These are phyloP conservation scores for Isochrysis galbana DNA, from an alignment of 78 protist species.

Conservation along the genomic window DNA sequence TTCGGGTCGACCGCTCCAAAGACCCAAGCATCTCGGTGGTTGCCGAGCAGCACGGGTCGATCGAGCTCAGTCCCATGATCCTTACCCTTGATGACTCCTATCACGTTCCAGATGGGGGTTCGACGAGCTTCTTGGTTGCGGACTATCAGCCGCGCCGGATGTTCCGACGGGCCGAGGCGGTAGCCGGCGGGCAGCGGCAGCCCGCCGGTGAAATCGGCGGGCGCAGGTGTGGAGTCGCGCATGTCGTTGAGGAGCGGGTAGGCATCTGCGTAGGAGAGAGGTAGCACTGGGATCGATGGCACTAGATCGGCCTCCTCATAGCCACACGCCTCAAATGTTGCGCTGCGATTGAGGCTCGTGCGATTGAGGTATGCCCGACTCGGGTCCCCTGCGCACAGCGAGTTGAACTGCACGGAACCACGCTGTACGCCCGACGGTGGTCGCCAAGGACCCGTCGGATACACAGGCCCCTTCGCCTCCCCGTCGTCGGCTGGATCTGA, in stretches of 20 bases:
- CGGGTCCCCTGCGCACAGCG: conserved; percentile 50
- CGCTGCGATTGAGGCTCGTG: not conserved
- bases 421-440: conserved; percentile 49
- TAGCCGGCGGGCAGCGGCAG: not conserved
- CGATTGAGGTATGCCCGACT: not conserved
- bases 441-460: conserved; percentile 69
- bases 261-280: not conserved
- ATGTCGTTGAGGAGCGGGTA: not conserved
- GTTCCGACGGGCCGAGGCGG: not conserved
- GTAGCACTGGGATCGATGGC: conserved; percentile 34
- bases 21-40: conserved; percentile 65
- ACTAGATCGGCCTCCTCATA: not conserved
- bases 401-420: conserved; percentile 49
- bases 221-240: not conserved
- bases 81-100: not conserved
- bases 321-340: not conserved
- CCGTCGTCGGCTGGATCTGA: conserved; percentile 60
- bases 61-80: not conserved
- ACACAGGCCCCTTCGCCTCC: conserved; percentile 39
- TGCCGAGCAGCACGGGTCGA: conserved; percentile 13
- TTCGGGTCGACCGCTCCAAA: conserved; percentile 55
- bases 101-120: not conserved
- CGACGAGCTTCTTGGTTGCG: not conserved
- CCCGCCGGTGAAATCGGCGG: not conserved
- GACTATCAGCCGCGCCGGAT: not conserved